A percentile compares a stretch with the other conserved stretches of the same genome.
phyloP scores from a whole-genome alignment of 768 basidiomycete genomes.

The Lactarius hengduanensis region DNA sequence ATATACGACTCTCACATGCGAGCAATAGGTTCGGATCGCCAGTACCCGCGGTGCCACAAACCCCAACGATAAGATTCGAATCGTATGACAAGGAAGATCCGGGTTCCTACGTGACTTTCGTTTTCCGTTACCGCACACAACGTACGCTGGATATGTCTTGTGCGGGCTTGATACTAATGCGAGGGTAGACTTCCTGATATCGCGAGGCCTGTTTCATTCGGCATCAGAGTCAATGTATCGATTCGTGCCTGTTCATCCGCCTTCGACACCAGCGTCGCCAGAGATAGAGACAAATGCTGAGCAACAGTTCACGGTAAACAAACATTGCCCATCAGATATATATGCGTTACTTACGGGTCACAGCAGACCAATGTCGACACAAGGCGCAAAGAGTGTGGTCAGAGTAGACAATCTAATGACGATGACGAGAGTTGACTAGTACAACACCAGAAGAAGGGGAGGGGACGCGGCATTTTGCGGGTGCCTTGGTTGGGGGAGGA shows the following conservation, averaged over 20 bases:
- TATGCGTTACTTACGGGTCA: not conserved
- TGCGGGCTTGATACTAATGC: not conserved
- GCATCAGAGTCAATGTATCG: not conserved
- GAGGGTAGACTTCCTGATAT: conserved; percentile 1
- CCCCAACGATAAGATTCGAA: conserved; percentile 49
- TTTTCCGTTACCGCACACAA: conserved; percentile 60
- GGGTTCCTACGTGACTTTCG: conserved; percentile 59
- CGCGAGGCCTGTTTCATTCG: not conserved
- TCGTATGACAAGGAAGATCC: conserved; percentile 43
- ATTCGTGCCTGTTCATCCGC: not conserved
- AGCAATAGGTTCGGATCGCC: conserved; percentile 42
- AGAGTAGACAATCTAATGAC: not conserved
- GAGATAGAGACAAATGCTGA: not conserved
- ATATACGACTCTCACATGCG: conserved; percentile 43
- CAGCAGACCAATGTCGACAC: not conserved
- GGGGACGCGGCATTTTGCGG: not conserved
- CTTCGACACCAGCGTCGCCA: not conserved
- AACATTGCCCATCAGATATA: not conserved
- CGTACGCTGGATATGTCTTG: conserved; percentile 33
- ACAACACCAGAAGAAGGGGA: not conserved
- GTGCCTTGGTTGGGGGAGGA: not conserved
- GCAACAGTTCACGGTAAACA: not conserved
- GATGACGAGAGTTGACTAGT: not conserved
- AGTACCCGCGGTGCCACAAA: conserved; percentile 36
- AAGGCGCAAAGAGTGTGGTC: not conserved